Percentiles rank a stretch among this genome's conserved stretches.
phyloP scores from a whole-genome alignment of 1,284 basidiomycete species.

The Sporisorium exsertum region DNA sequence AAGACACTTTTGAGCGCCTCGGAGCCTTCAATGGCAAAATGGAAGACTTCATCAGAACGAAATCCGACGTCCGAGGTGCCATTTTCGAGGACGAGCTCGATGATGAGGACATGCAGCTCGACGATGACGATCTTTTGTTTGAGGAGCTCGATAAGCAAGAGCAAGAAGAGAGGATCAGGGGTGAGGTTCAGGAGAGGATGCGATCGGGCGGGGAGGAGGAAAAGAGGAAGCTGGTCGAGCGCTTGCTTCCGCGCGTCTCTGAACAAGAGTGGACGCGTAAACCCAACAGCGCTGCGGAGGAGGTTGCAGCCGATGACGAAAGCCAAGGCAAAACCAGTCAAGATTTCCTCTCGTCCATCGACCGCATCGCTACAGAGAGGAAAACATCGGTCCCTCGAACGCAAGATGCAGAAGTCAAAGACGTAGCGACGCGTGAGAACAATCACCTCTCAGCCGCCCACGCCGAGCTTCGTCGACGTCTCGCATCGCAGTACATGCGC shows the following conservation, averaged over 20 bases:
- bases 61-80: slow-evolving; percentile 60
- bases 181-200: slow-evolving; percentile 26
- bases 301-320: neutral
- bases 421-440: slow-evolving; percentile 7
- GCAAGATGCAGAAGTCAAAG: neutral
- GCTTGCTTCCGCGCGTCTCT: slow-evolving; percentile 34
- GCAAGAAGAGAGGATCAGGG: slow-evolving; percentile 15
- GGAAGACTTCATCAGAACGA: slow-evolving; percentile 55
- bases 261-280: slow-evolving; percentile 33
- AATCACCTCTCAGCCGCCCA: slow-evolving; percentile 27
- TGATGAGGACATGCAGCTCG: slow-evolving; percentile 36
- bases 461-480: slow-evolving; percentile 24
- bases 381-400: neutral
- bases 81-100: slow-evolving; percentile 58
- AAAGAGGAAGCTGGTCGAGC: slow-evolving; percentile 27
- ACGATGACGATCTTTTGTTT: slow-evolving; percentile 42
- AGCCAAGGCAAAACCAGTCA: neutral
- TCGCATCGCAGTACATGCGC: slow-evolving; percentile 48
- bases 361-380: slow-evolving; percentile 19
- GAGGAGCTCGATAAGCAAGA: slow-evolving; percentile 44
- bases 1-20: slow-evolving; percentile 45
- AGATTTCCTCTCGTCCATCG: slow-evolving; percentile 35
- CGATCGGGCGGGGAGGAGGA: slow-evolving; percentile 8
- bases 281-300: neutral
- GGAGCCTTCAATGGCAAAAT: slow-evolving; percentile 56